Percentiles rank a stretch among this genome's conserved stretches.
These are phyloP conservation scores for Lasiosphaeria miniovina DNA, from an alignment of 495 filamentous ascomycete species.

Conservation along the genomic window DNA sequence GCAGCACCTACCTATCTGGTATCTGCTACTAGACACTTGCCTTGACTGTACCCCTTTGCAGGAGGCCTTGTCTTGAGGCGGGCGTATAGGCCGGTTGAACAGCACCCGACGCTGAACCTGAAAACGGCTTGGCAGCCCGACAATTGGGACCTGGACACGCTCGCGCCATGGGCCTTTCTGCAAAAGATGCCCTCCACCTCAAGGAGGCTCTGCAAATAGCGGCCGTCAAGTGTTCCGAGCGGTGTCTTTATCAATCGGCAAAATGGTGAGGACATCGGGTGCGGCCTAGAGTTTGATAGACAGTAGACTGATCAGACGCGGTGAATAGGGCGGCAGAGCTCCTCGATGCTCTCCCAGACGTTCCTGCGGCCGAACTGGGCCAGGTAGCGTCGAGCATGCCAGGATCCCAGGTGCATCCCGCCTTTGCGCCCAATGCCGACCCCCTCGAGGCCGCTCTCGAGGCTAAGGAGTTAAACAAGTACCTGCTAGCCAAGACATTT, in stretches of 20 bases:
- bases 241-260: conserved; percentile 92
- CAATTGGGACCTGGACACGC: neutral
- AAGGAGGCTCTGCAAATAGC: conserved; percentile 73
- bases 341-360: conserved; percentile 68
- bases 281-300: conserved; percentile 1
- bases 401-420: conserved; percentile 39
- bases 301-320: neutral
- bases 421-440: conserved; percentile 50
- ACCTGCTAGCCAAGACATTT: conserved; percentile 87
- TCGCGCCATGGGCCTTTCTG: conserved; percentile 36
- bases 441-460: conserved; percentile 74
- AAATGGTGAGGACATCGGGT: conserved; percentile 69
- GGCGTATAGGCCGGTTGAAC: neutral
- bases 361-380: conserved; percentile 36
- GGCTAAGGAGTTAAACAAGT: conserved; percentile 73
- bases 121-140: neutral
- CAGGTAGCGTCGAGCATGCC: conserved; percentile 33
- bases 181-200: conserved; percentile 47
- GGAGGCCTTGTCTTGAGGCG: neutral
- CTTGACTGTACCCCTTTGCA: neutral
- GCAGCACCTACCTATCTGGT: no score
- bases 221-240: conserved; percentile 84
- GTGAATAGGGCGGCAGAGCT: conserved; percentile 84
- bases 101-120: neutral
- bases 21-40: neutral